Evolutionary conservation across 202 grass and related monocot genomes (phyloP), one percentile per base, ranked within the genome.

Genomic region (Zizania palustris): DNA sequence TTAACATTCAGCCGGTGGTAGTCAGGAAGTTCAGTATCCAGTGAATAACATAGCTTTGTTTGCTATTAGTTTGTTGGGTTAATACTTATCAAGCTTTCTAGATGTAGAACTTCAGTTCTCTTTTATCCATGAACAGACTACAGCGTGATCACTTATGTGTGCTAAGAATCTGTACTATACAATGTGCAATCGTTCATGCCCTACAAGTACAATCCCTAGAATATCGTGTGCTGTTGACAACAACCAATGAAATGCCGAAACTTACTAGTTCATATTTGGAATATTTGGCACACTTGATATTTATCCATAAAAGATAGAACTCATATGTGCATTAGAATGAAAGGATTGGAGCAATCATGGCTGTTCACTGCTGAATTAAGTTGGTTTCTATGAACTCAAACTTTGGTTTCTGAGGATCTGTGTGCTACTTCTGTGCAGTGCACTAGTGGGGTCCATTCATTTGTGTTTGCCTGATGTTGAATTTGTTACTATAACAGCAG

Each of bases 131-230:
- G 58, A 63, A 69, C 54, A 62, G 6, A 33, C n/a, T n/a, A n/a
- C n/a, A n/a, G n/a, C n/a, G 54, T 43, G 44, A 38, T 49, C 45
- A 74, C 28, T 56, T 53, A 15, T 8, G 4, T 69, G 48, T 80
- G 56, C 56, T 13, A 8, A 80, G 33, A 61, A 20, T 34, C 50
- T 55, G 15, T 56, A 57, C 13, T 63, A 55, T 55, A 20, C n/a
- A 55, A 20, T n/a, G 14, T 62, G 33, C 21, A 69, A 56, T n/a
- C 21, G 60, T 64, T 41, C 44, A 63, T 79, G 49, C 38, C 60
- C 20, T 42, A 49, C 54, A 72, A 69, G 63, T 76, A 54, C 45
- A 38, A 69, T 79, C 54, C 19, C 61, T 79, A 78, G 8, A 45
- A 79, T 28, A 79, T 43, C 69, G 7, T 21, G 53, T 71, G 16